A percentile compares a stretch with the other conserved stretches of the same genome.
phyloP scores from a whole-genome alignment of 352 stramenopile genomes.

The Aphanomyces cochlioides region DNA sequence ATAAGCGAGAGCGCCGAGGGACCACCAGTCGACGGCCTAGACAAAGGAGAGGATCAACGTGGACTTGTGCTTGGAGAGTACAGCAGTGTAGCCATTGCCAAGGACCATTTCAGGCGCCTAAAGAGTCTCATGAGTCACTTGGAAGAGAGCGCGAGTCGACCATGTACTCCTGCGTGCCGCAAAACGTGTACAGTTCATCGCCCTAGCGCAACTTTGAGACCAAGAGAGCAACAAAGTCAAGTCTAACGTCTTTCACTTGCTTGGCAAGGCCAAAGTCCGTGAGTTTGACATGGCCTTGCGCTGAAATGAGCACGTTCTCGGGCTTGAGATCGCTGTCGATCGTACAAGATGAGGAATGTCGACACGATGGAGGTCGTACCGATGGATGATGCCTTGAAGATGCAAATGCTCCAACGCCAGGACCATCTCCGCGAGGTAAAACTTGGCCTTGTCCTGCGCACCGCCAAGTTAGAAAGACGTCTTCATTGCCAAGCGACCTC shows the following conservation, averaged over 20 bases:
- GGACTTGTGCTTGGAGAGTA: conserved; percentile 31
- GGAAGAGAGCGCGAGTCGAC: background rate
- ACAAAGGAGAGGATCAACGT: conserved; percentile 1
- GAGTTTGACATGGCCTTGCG: conserved; percentile 29
- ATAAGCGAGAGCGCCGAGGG: conserved; percentile 67
- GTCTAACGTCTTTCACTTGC: conserved; percentile 29
- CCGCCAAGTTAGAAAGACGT: conserved; percentile 65
- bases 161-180: conserved; percentile 86
- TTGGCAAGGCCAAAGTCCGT: conserved; percentile 37
- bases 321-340: conserved; percentile 27
- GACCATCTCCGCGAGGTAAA: conserved; percentile 84
- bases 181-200: conserved; percentile 69
- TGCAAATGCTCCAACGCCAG: conserved; percentile 80
- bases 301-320: conserved; percentile 28
- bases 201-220: conserved; percentile 33
- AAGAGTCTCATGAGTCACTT: background rate
- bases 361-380: conserved; percentile 36
- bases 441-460: conserved; percentile 53
- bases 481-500: conserved; percentile 49
- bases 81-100: conserved; percentile 75
- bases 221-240: background rate
- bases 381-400: conserved; percentile 75
- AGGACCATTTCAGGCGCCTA: conserved; percentile 73
- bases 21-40: conserved; percentile 82
- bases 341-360: background rate